Evolutionary conservation across 2,329 filamentous ascomycete species (phyloP), one percentile per base, ranked within the genome.

Genomic region (Metarhizium brunneum): DNA sequence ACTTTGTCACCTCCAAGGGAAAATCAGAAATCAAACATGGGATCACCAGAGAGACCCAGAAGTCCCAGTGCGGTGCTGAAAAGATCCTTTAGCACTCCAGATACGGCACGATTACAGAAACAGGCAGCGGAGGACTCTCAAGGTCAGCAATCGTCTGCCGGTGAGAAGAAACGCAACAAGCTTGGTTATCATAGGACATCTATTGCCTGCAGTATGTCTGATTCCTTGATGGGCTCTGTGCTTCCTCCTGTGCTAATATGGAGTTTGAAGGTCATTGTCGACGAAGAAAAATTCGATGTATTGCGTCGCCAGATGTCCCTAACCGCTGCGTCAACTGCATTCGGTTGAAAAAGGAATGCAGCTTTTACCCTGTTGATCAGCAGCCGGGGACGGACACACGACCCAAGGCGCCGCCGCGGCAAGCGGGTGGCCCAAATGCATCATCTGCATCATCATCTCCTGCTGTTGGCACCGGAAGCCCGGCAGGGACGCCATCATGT

Each of bases 181-280:
- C 79, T 97, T 58, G 92, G 92, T 43, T 97, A 97, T 69, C 92
- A 96, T 74, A 84, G 92, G 66, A 96, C 91, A 40, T 95, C 92
- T 48, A 90, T 96, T 64, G 94, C 92, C 63, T 97, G 92, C 76
- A 88, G 92, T 97, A 81, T 83, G 92, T 84, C 42, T 18, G 56
- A 47, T 58, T 55, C 40, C 45, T 29, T 29, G 5, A 36, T 14
- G 36, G 11, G 20, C 43, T 36, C 25, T 45, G 18, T 20, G 1
- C 3, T 52, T n/a, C 11, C 47, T 35, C 14, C 14, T 47, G 14
- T 32, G 55, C 54, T 56, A 36, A 58, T 29, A 20, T 20, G 38
- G 2, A 35, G 32, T 32, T 38, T 47, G 25, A 32, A 96, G 92
- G 87, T 55, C 90, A 96, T 68, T 97, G 92, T 69, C 88, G 92